A percentile compares a stretch with the other conserved stretches of the same genome.
phyloP scores from a whole-genome alignment of 768 basidiomycete species.

The Ramaria sp. region DNA sequence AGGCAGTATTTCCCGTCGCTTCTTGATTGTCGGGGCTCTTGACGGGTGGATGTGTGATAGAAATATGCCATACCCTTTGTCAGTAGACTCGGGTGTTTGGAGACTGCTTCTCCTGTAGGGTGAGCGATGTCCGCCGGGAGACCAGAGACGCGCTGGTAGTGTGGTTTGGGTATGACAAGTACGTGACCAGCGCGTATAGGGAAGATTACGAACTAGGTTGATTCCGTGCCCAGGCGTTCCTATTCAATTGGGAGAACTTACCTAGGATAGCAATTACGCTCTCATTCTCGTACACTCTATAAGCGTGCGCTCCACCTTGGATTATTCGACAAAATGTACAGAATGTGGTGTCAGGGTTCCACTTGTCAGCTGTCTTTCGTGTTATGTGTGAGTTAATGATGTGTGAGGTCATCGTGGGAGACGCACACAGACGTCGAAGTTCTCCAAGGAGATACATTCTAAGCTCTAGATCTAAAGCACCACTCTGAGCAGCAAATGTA shows the following conservation, averaged over 20 bases:
- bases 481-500: too few relatives aligned
- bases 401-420: slow-evolving; percentile 73
- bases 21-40: too few relatives aligned
- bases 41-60: too few relatives aligned
- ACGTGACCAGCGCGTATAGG: slow-evolving; percentile 59
- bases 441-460: too few relatives aligned
- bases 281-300: slow-evolving; percentile 50
- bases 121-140: slow-evolving; percentile 49
- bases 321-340: slow-evolving; percentile 64
- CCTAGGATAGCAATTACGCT: slow-evolving; percentile 57
- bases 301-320: slow-evolving; percentile 33
- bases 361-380: slow-evolving; percentile 34
- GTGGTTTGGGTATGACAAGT: slow-evolving; percentile 58
- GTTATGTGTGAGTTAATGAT: slow-evolving; percentile 52
- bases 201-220: slow-evolving; percentile 45
- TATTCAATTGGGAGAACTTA: slow-evolving; percentile 14
- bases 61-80: too few relatives aligned
- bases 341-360: slow-evolving; percentile 32
- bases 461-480: too few relatives aligned
- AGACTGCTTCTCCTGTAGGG: slow-evolving; percentile 46
- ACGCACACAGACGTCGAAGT: too few relatives aligned
- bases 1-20: slow-evolving; percentile 54
- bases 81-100: slow-evolving; percentile 51
- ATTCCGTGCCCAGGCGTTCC: slow-evolving; percentile 1
- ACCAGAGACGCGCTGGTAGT: slow-evolving; percentile 52